Evolutionary conservation across 2,329 filamentous ascomycete genomes (phyloP).

Genomic region (Ceratocystiopsis sp.): DNA sequence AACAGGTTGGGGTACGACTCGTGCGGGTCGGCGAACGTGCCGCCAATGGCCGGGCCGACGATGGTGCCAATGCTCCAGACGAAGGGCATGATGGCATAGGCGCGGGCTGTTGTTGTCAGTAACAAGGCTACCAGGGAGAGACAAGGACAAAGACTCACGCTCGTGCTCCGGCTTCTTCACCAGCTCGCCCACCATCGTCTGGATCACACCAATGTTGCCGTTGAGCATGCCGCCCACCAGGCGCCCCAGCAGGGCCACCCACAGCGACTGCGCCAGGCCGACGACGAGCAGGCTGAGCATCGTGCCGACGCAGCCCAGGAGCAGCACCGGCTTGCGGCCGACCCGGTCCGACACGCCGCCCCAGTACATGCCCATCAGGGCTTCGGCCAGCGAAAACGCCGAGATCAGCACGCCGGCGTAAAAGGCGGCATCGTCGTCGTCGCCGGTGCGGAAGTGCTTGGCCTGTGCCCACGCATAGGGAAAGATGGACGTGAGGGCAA

Average conservation of each 20-base stretch:
- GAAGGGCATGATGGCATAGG: constrained; percentile 86
- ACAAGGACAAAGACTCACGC: constrained; percentile 36
- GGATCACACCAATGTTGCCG: constrained; percentile 79
- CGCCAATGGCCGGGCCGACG: constrained; percentile 74
- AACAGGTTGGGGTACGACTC: constrained; percentile 57
- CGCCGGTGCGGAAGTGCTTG: constrained; percentile 56
- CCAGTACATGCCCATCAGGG: constrained; percentile 76
- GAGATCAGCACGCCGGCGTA: constrained; percentile 82
- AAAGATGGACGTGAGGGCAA: constrained; percentile 84
- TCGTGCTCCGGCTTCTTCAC: constrained; percentile 74
- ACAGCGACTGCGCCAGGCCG: constrained; percentile 68
- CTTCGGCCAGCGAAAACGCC: constrained; percentile 69
- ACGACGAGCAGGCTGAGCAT: constrained; percentile 70
- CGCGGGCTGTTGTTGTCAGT: constrained; percentile 40
- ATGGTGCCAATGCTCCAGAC: constrained; percentile 87
- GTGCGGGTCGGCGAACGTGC: constrained; percentile 66
- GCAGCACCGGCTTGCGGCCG: constrained; percentile 69
- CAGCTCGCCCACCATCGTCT: constrained; percentile 84
- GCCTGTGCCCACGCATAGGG: constrained; percentile 81
- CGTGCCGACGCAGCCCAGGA: constrained; percentile 68
- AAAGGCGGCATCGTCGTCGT: constrained; percentile 62
- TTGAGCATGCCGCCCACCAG: constrained; percentile 69
- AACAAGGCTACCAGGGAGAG: not conserved
- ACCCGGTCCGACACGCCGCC: constrained; percentile 65
- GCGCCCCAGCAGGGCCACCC: constrained; percentile 62